Evolutionary conservation across 2,329 filamentous ascomycete genomes (phyloP).

Genomic region (Emericellopsis cladophorae): DNA sequence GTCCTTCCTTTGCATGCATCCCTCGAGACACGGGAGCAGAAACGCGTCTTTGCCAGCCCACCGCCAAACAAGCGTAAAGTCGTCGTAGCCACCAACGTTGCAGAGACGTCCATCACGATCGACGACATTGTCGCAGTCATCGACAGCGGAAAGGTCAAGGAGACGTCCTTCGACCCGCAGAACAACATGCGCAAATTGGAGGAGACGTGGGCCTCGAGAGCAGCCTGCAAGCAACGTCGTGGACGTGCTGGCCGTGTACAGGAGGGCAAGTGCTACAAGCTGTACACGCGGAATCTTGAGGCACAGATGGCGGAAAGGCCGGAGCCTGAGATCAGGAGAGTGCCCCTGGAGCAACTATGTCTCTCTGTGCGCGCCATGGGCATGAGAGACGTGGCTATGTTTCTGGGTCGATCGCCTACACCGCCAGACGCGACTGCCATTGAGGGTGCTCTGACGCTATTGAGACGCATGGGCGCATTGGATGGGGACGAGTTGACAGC

Average conservation of each 20-base stretch:
- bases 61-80: constrained; percentile 79
- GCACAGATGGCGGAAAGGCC: constrained; percentile 77
- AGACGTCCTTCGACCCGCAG: constrained; percentile 83
- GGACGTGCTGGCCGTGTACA: constrained; percentile 90
- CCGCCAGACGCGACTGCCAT: constrained; percentile 79
- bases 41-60: constrained; percentile 66
- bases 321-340: constrained; percentile 85
- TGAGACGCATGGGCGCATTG: constrained; percentile 78
- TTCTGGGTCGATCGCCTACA: constrained; percentile 77
- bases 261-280: constrained; percentile 85
- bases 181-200: constrained; percentile 91
- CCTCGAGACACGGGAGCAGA: constrained; percentile 77
- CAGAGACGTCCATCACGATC: constrained; percentile 96
- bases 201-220: constrained; percentile 89
- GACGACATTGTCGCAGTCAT: constrained; percentile 95
- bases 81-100: constrained; percentile 90
- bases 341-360: constrained; percentile 88
- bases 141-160: constrained; percentile 89
- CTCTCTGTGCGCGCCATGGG: constrained; percentile 94
- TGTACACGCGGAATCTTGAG: constrained; percentile 82
- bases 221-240: constrained; percentile 86
- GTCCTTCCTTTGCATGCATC: constrained; percentile 87
- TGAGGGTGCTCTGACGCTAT: constrained; percentile 66
- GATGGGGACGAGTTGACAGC: constrained; percentile 80
- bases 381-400: constrained; percentile 65